Evolutionary conservation across 2,329 filamentous ascomycete species (phyloP).

Genomic region (Stemphylium vesicarium): DNA sequence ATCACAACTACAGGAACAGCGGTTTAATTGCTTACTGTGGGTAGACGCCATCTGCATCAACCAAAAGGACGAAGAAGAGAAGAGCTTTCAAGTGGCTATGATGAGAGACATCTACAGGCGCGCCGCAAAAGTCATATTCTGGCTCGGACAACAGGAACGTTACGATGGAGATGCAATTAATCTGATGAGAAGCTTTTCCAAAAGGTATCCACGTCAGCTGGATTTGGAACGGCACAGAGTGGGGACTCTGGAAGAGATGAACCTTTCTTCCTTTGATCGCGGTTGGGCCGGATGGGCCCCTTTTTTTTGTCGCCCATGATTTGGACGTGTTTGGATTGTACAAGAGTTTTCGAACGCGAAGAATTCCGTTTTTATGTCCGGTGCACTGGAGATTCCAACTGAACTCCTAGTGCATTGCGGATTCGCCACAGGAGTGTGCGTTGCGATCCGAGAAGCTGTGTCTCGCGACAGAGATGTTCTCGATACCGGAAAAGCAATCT

Average conservation of each 20-base stretch:
- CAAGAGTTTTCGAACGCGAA: constrained; percentile 16
- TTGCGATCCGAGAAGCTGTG: background rate
- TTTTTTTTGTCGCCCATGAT: constrained; percentile 12
- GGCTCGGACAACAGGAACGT: constrained; percentile 12
- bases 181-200: constrained; percentile 3
- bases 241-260: background rate
- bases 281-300: constrained; percentile 16
- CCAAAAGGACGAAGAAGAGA: constrained; percentile 9
- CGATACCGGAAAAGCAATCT: background rate
- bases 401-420: constrained; percentile 9
- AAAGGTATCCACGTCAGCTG: background rate
- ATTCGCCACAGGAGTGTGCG: background rate
- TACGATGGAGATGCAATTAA: constrained; percentile 8
- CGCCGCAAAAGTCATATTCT: constrained; percentile 13
- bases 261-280: background rate
- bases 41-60: constrained; percentile 1
- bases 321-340: constrained; percentile 17
- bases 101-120: constrained; percentile 17
- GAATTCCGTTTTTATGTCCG: constrained; percentile 10
- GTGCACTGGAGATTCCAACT: constrained; percentile 7
- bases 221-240: background rate
- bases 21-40: constrained; percentile 4
- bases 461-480: no score
- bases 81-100: constrained; percentile 12
- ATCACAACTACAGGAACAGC: background rate